Evolutionary conservation across 768 basidiomycete species (phyloP).

Genomic region (Lentinus brumalis): DNA sequence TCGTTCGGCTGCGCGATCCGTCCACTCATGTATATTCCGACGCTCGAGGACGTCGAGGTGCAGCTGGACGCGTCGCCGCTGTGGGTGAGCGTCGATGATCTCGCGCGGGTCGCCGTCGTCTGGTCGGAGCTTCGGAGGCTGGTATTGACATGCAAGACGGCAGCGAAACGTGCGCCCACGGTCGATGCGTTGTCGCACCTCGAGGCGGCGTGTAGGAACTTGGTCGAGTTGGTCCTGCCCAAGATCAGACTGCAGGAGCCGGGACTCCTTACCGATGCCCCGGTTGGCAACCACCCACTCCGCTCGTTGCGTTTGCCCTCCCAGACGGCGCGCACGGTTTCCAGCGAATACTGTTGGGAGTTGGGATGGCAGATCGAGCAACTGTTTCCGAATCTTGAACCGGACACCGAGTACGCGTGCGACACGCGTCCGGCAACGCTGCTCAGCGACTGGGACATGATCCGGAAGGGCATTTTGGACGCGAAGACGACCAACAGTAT

Average conservation of each 20-base stretch:
- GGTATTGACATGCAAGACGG: not conserved
- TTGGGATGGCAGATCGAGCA: slow-evolving; percentile 3
- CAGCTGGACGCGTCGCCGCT: slow-evolving; percentile 3
- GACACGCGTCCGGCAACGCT: not conserved
- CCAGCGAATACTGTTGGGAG: not conserved
- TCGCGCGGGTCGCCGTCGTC: not conserved
- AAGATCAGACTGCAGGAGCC: not conserved
- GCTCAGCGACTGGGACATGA: slow-evolving; percentile 8
- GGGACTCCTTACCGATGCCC: not conserved
- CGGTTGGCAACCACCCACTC: not conserved
- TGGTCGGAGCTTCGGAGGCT: slow-evolving; percentile 6
- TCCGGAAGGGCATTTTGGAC: slow-evolving; percentile 3
- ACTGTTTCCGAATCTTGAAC: slow-evolving; percentile 8
- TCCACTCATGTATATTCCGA: slow-evolving; percentile 2
- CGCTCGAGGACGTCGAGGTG: slow-evolving; percentile 10
- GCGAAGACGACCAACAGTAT: not conserved
- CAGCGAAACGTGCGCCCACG: not conserved
- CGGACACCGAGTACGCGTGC: not conserved
- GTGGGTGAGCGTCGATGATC: not conserved
- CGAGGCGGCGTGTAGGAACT: not conserved
- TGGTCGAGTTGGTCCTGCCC: slow-evolving; percentile 7
- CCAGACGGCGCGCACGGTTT: not conserved
- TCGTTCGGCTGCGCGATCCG: not conserved
- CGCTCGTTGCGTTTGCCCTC: slow-evolving; percentile 2
- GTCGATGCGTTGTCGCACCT: not conserved